A percentile compares a stretch with the other conserved stretches of the same genome.
These are phyloP conservation scores for Neurospora sp. DNA, from an alignment of 495 filamentous ascomycete genomes.

Conservation along the genomic window DNA sequence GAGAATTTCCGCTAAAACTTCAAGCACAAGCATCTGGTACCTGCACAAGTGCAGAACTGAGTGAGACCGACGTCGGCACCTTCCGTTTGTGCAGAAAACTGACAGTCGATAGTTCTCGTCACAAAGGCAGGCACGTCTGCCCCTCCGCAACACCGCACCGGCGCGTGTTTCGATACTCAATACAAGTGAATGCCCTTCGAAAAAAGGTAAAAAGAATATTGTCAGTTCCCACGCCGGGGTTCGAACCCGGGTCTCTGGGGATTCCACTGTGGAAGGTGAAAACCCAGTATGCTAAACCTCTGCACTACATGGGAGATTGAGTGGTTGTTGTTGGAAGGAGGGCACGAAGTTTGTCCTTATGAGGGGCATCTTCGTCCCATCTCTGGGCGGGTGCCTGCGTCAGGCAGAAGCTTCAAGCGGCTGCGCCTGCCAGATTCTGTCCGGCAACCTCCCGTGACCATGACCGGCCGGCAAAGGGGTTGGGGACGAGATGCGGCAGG, in stretches of 20 bases:
- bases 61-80: background rate
- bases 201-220: background rate
- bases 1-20: background rate
- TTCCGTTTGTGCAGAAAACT: background rate
- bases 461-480: background rate
- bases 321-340: background rate
- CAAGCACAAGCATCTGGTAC: background rate
- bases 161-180: background rate
- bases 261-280: conserved; percentile 1
- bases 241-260: conserved; percentile 16
- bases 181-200: background rate
- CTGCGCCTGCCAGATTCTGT: background rate
- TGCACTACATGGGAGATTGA: conserved; percentile 13
- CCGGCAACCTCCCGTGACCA: background rate
- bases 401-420: background rate
- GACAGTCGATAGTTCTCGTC: background rate
- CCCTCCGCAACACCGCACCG: background rate
- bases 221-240: conserved; percentile 8
- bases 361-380: background rate
- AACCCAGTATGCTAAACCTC: conserved; percentile 17
- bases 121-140: background rate
- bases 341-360: background rate
- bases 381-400: background rate
- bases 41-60: background rate
- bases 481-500: background rate